These are phyloP conservation scores for Centaurea solstitialis DNA, from an alignment of 129 eudicot species.

Conservation along the genomic window DNA sequence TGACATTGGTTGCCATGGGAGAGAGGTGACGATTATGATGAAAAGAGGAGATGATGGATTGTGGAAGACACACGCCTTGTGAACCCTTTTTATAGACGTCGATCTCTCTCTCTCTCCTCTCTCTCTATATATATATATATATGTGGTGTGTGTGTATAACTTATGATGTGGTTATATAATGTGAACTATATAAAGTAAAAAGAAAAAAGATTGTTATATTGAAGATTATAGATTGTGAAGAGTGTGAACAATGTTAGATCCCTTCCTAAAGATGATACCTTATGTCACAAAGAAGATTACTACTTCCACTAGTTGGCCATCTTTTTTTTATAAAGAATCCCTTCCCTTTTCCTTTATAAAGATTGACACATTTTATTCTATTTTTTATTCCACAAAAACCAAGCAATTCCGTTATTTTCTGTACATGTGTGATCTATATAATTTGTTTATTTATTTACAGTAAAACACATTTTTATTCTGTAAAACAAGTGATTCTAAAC, in stretches of 20 bases:
- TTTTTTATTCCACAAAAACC: background rate
- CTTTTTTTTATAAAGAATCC: conserved; percentile 18
- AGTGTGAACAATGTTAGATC: conserved; percentile 25
- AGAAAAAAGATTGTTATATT: background rate
- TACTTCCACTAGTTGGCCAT: conserved; percentile 16
- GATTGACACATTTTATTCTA: background rate
- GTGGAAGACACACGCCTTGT: conserved; percentile 39
- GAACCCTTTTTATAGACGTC: conserved; percentile 28
- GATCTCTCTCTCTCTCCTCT: background rate
- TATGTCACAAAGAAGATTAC: conserved; percentile 4
- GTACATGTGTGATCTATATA: background rate
- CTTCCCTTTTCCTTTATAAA: background rate
- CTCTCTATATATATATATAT: too few relatives aligned
- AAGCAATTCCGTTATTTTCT: conserved; percentile 5
- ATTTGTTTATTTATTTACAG: background rate
- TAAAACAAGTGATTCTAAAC: background rate
- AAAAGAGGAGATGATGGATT: background rate
- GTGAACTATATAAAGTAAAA: background rate
- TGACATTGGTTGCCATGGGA: background rate
- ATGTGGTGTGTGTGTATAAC: too few relatives aligned
- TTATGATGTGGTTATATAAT: background rate
- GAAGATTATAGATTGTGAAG: background rate
- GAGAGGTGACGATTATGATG: background rate
- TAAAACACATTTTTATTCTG: background rate
- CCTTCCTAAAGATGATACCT: conserved; percentile 17